Base-by-base conservation (phyloP, 345 rosid genomes). In the Sisymbrium altissimum region DNA sequence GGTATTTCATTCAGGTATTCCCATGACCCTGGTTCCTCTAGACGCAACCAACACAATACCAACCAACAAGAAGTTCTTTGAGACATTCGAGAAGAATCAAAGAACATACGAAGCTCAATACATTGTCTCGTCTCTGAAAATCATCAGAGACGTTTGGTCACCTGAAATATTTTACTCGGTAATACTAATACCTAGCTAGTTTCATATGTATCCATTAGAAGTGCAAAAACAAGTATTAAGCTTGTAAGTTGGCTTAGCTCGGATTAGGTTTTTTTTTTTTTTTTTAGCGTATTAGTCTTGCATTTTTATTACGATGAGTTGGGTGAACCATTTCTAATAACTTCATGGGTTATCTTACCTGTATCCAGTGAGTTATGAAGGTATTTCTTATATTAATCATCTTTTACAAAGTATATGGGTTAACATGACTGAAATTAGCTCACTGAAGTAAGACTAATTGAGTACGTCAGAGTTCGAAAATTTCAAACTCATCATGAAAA, bases 21-120 rank as follows among this genome's bases (percentile, higher is more conserved):
- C 97, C 0, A n/a, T 93, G 78, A 88, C 97, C 3, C 81, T 93
- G 32, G 85, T 93, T 70, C 97, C 97, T 2, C 77, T 93, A 27
- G 98, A 93, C 80, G 98, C 97, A 59, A 93, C 98, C 36, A 88
- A 93, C 71, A 91, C 94, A 9, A 89, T 91, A 69, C 93, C 96
- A 3, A 66, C 80, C 50, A 83, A 7, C 75, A 27, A 83, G 71
- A 66, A 85, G 9, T 93, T 93, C 81, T 91, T 86, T 29, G 46
- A 84, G 38, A 67, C 81, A 45, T 89, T 93, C 41, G 89, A 91
- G 78, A 64, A 45, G 54, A 87, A 46, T 43, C 91, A 88, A 44
- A 53, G 67, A 33, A 91, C 98, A 10, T 88, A 80, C n/a, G 94
- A 93, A 82, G 92, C 96, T 54, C 89, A 88, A 63, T 93, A 93